Percentiles rank a stretch among this genome's conserved stretches.
These are phyloP conservation scores for Nannizziopsis barbatae DNA, from an alignment of 2,329 filamentous ascomycete species.

Conservation along the genomic window DNA sequence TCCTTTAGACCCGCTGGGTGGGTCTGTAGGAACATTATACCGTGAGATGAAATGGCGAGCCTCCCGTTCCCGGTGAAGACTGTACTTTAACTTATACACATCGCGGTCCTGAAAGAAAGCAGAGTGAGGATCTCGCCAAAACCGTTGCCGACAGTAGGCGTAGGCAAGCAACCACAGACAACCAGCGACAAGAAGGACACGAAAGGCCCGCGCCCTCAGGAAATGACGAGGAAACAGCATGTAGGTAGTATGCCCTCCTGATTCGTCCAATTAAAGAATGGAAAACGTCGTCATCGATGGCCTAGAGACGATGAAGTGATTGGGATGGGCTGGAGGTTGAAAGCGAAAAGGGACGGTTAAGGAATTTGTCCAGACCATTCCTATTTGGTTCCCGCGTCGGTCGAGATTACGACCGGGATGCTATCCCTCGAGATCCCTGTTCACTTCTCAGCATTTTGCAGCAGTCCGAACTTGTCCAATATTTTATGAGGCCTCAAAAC, in stretches of 20 bases:
- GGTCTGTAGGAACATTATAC: constrained; percentile 17
- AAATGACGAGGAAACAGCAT: constrained; percentile 13
- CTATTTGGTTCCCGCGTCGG: not conserved
- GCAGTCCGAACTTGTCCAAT: not conserved
- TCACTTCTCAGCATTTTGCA: not conserved
- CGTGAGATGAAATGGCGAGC: constrained; percentile 17
- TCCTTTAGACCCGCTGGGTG: constrained; percentile 4
- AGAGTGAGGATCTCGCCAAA: constrained; percentile 23
- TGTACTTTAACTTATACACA: constrained; percentile 22
- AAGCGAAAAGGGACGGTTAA: too few relatives aligned
- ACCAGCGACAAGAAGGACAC: constrained; percentile 8
- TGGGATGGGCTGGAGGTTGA: too few relatives aligned
- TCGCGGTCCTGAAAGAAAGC: constrained; percentile 20
- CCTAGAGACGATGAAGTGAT: too few relatives aligned
- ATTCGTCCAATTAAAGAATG: not conserved
- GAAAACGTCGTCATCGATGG: not conserved
- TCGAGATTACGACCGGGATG: not conserved
- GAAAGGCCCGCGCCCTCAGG: constrained; percentile 20
- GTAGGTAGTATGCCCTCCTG: not conserved
- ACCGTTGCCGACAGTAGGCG: constrained; percentile 17
- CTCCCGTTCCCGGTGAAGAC: constrained; percentile 20
- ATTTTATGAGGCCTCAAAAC: not conserved
- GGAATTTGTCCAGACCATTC: too few relatives aligned
- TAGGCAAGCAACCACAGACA: constrained; percentile 17
- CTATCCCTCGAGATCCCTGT: not conserved